Base-by-base conservation (phyloP, 352 stramenopile genomes). In the Pythium aphanidermatum region DNA sequence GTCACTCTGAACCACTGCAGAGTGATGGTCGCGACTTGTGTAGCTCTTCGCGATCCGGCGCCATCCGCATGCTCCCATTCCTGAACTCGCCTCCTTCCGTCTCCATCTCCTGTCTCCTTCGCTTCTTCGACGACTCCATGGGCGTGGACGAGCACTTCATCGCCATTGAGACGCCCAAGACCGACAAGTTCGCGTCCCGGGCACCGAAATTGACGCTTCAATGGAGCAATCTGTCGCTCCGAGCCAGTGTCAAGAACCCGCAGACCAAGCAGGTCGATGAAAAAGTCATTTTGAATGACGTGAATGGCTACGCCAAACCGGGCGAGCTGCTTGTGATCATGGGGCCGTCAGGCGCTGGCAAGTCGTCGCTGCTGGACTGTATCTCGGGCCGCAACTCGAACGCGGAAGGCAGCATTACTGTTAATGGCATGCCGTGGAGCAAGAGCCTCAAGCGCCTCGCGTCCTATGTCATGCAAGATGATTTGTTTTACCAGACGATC, bases 361-460 rank as follows among this genome's bases (percentile, higher is more conserved):
- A 98, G 57, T 96, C 85, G n/a, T 96, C 92, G 2, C 73, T 98
- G 6, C 75, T 96, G 7, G 91, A 98, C 71, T 94, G 97, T 17
- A 88, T 98, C 41, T 86, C 92, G 0, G 64, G 90, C 11, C 69
- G 91, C 28, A 97, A 98, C 45, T 75, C 55, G 12, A 63, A 63
- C 7, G 82, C 88, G 5, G 64, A 76, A 26, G 72, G 79, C 17
- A 55, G 38, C 0, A 79, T 85, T 26, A 58, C 36, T 2, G 63
- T 97, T 20, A 84, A 76, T 37, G 91, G 92, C n/a, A 26, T 55
- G 5, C 51, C 51, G 7, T 81, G 72, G 71, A 65, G 13, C 29
- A 55, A 80, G 6, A 39, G 17, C 0, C 62, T 49, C 12, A 66
- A 71, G 20, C 40, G 54, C 7, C 38, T 63, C 14, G 21, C 59